These are phyloP conservation scores for Rhizodiscina lignyota DNA, from an alignment of 495 filamentous ascomycete genomes.

Conservation along the genomic window DNA sequence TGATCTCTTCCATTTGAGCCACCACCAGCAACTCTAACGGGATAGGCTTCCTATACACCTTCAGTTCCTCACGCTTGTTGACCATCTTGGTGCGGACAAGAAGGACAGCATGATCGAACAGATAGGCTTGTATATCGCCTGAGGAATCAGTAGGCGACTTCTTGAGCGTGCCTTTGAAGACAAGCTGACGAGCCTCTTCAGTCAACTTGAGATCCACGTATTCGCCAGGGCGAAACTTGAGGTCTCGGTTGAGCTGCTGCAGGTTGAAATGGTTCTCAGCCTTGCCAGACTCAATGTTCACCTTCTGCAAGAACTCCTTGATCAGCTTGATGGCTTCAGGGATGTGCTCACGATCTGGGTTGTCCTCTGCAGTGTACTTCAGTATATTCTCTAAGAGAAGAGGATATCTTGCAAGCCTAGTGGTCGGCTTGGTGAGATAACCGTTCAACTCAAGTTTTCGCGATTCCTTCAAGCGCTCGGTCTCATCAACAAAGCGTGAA, in stretches of 20 bases:
- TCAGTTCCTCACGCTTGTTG: constrained; percentile 86
- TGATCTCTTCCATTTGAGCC: constrained; percentile 88
- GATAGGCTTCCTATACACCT: constrained; percentile 89
- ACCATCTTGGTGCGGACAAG: constrained; percentile 72
- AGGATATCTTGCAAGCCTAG: constrained; percentile 86
- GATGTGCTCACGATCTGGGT: constrained; percentile 77
- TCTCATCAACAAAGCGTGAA: constrained; percentile 87
- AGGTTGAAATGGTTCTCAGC: constrained; percentile 97
- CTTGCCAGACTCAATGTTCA: constrained; percentile 91
- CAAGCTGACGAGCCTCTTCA: constrained; percentile 79
- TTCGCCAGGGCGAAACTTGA: constrained; percentile 75
- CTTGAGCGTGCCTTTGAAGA: constrained; percentile 86
- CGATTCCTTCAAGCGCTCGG: constrained; percentile 88
- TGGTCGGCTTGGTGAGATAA: constrained; percentile 96
- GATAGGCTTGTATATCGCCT: constrained; percentile 75
- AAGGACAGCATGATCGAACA: constrained; percentile 92
- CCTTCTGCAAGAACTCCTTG: constrained; percentile 67
- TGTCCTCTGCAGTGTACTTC: constrained; percentile 76
- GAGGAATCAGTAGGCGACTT: constrained; percentile 70
- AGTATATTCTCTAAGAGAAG: constrained; percentile 80
- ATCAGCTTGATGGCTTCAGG: constrained; percentile 75
- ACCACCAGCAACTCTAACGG: constrained; percentile 88
- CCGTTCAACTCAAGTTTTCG: constrained; percentile 95
- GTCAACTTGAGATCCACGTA: constrained; percentile 89
- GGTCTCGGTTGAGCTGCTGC: constrained; percentile 70